Evolutionary conservation across 768 basidiomycete species (phyloP).

Genomic region (Nevesoporus exiguus): DNA sequence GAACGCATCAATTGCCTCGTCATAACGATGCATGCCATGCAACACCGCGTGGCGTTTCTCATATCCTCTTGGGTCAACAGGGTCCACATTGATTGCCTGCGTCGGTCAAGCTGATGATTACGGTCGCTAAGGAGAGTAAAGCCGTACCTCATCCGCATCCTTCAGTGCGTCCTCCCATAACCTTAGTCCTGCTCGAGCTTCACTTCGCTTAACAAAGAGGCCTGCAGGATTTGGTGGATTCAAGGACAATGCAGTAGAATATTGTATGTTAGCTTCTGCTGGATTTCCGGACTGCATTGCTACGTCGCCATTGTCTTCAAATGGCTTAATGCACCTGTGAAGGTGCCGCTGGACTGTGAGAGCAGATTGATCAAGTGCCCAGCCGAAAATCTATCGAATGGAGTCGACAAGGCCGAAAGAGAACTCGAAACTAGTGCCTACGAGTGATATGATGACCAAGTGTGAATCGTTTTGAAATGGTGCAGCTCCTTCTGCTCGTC

Average conservation of each 20-base stretch:
- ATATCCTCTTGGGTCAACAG: not conserved
- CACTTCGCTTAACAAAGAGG: slow-evolving; percentile 7
- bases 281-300: not conserved
- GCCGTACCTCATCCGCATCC: slow-evolving; percentile 1
- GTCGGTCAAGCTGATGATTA: not conserved
- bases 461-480: not conserved
- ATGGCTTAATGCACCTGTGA: not conserved
- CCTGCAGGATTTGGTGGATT: not conserved
- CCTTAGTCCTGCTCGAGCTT: not conserved
- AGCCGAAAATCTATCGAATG: not conserved
- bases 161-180: not conserved
- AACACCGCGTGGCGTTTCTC: not conserved
- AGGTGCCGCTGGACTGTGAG: not conserved
- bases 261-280: not conserved
- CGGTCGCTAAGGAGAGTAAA: not conserved
- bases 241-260: slow-evolving; percentile 7
- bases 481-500: not conserved
- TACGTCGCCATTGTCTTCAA: not conserved
- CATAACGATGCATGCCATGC: not conserved
- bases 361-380: not conserved
- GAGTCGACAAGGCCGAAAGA: not conserved
- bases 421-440: not conserved
- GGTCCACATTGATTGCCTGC: not conserved
- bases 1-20: not conserved
- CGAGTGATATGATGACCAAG: slow-evolving; percentile 4